Percentiles rank a stretch among this genome's conserved stretches.
These are phyloP conservation scores for Tilletia setariae DNA, from an alignment of 1,284 basidiomycete species.

Conservation along the genomic window DNA sequence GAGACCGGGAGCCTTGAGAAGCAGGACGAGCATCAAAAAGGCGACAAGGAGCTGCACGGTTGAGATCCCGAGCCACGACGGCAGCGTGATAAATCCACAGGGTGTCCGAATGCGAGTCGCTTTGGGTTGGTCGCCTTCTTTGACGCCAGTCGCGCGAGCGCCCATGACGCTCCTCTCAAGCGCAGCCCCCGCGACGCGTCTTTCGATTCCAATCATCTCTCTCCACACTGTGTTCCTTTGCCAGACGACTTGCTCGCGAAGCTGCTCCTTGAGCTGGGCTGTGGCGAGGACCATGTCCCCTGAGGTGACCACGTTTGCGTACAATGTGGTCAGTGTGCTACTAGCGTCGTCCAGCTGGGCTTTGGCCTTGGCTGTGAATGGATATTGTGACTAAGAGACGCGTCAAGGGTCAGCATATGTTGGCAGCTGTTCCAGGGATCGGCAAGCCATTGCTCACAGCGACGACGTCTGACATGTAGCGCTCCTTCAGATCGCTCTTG, in stretches of 20 bases:
- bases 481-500: slow-evolving; percentile 76
- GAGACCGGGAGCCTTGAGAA: slow-evolving; percentile 48
- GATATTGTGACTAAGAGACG: slow-evolving; percentile 37
- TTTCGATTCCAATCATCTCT: slow-evolving; percentile 89
- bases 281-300: slow-evolving; percentile 71
- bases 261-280: slow-evolving; percentile 79
- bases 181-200: slow-evolving; percentile 56
- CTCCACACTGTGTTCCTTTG: slow-evolving; percentile 94
- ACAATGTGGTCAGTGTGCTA: slow-evolving; percentile 68
- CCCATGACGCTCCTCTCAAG: slow-evolving; percentile 49
- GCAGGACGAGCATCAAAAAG: slow-evolving; percentile 38
- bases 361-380: slow-evolving; percentile 62
- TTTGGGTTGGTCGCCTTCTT: slow-evolving; percentile 33
- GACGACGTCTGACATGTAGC: slow-evolving; percentile 75
- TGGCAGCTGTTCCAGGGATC: slow-evolving; percentile 24
- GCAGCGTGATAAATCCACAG: slow-evolving; percentile 34
- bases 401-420: background rate
- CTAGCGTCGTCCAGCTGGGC: slow-evolving; percentile 63
- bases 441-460: slow-evolving; percentile 54
- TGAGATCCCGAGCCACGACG: slow-evolving; percentile 44
- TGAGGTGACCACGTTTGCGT: slow-evolving; percentile 78
- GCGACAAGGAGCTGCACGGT: slow-evolving; percentile 48
- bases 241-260: slow-evolving; percentile 85
- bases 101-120: slow-evolving; percentile 38
- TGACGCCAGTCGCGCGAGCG: slow-evolving; percentile 17